Percentiles rank a stretch among this genome's conserved stretches.
Conservation (phyloP, 2,329 filamentous ascomycete genomes). For the Aspergillus candidus region DNA sequence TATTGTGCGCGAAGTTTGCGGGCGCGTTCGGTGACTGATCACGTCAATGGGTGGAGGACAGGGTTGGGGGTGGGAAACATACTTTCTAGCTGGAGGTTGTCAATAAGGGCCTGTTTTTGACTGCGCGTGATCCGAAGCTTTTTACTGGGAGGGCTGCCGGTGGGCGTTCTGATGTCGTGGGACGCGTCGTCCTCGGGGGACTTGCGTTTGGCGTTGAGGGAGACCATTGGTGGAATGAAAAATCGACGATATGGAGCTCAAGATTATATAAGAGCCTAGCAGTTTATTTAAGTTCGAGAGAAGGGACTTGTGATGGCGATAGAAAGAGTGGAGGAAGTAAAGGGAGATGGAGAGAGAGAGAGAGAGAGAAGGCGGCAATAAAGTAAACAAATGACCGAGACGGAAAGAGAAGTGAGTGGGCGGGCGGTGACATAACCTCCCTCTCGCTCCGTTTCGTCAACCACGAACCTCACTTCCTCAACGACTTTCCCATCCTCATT, state of each 20-base stretch:
- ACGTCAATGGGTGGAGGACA: slow-evolving; percentile 7
- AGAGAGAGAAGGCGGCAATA: too few species aligned
- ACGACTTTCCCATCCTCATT: slow-evolving; percentile 5
- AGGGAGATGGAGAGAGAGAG: too few species aligned
- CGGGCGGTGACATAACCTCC: slow-evolving; percentile 12
- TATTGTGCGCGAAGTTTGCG: slow-evolving; percentile 85
- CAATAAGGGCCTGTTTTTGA: slow-evolving; percentile 81
- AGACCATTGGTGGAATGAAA: slow-evolving; percentile 28
- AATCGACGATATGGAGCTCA: too few species aligned
- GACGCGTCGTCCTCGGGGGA: slow-evolving; percentile 31
- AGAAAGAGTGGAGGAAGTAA: background rate
- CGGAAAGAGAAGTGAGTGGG: too few species aligned
- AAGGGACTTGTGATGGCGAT: background rate
- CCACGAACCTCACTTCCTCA: slow-evolving; percentile 19
- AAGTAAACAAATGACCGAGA: too few species aligned
- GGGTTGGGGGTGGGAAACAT: slow-evolving; percentile 31
- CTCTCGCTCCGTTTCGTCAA: slow-evolving; percentile 20
- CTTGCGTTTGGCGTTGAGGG: slow-evolving; percentile 35
- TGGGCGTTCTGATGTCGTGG: slow-evolving; percentile 39
- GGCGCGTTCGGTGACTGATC: slow-evolving; percentile 74
- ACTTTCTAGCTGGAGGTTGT: slow-evolving; percentile 88
- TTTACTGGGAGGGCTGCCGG: slow-evolving; percentile 58
- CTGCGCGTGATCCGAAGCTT: slow-evolving; percentile 56
- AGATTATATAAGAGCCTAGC: background rate
- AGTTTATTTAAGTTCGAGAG: background rate